These are phyloP conservation scores for Amoebophrya sp. DNA, from an alignment of 169 alveolate genomes.

Conservation along the genomic window DNA sequence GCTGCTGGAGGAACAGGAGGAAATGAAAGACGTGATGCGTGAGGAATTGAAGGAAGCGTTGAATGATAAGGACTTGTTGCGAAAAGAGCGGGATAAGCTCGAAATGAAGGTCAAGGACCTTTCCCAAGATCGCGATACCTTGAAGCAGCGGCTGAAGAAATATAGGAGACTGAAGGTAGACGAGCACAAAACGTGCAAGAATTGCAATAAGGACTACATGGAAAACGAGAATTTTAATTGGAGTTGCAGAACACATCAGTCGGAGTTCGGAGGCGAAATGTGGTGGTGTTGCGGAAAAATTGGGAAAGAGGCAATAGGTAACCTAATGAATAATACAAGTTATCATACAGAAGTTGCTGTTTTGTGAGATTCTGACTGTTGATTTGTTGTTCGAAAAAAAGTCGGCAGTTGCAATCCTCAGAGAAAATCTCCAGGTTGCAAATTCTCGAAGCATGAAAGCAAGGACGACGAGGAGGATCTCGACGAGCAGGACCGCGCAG, in stretches of 20 bases:
- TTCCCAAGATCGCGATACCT: constrained; percentile 43
- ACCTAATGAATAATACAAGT: no score
- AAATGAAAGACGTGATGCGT: not conserved
- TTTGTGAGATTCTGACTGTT: no score
- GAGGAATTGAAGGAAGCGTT: not conserved
- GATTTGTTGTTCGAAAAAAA: not conserved
- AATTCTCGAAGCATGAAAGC: constrained; percentile 58
- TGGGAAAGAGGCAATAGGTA: constrained; percentile 54
- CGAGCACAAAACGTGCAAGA: constrained; percentile 43
- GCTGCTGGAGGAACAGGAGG: not conserved
- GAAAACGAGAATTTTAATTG: constrained; percentile 64
- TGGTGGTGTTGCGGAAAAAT: constrained; percentile 73
- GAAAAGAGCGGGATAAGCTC: not conserved
- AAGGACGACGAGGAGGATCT: constrained; percentile 69
- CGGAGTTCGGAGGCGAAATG: constrained; percentile 60
- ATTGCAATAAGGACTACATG: constrained; percentile 28
- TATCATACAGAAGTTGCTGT: no score
- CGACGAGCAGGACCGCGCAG: constrained; percentile 39
- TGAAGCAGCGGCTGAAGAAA: constrained; percentile 40
- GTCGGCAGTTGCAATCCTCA: not conserved
- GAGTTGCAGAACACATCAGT: constrained; percentile 63
- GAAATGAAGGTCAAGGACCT: constrained; percentile 35
- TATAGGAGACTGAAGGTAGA: constrained; percentile 37
- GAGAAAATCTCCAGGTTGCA: constrained; percentile 53
- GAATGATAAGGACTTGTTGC: not conserved